A percentile compares a stretch with the other conserved stretches of the same genome.
These are phyloP conservation scores for Fusarium albosuccineum DNA, from an alignment of 2,329 filamentous ascomycete genomes.

Conservation along the genomic window DNA sequence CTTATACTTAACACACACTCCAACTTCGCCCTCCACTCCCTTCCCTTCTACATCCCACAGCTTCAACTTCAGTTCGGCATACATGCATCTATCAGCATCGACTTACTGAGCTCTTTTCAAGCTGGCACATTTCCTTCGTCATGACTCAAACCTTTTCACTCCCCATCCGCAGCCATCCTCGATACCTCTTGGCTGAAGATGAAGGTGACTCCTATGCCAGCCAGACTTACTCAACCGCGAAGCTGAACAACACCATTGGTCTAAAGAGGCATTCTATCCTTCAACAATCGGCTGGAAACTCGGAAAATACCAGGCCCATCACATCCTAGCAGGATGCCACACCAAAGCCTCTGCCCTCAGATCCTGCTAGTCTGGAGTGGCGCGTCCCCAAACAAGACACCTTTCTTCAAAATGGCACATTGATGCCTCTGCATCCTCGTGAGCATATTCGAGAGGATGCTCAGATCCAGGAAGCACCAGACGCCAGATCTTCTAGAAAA, in stretches of 20 bases:
- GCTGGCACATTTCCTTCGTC: conserved; percentile 7
- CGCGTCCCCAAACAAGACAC: conserved; percentile 27
- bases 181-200: not conserved
- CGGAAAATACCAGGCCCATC: conserved; percentile 26
- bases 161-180: conserved; percentile 29
- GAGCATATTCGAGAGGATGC: conserved; percentile 26
- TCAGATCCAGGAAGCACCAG: conserved; percentile 19
- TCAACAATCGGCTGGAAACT: conserved; percentile 7
- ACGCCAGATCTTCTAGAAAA: not conserved
- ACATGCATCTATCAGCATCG: conserved; percentile 3
- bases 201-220: not conserved
- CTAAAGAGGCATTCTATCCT: conserved; percentile 14
- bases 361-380: conserved; percentile 17
- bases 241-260: conserved; percentile 2
- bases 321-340: conserved; percentile 15
- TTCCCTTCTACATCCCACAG: not conserved
- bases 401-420: conserved; percentile 20
- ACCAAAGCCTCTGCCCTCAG: conserved; percentile 3
- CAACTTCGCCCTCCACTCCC: not conserved
- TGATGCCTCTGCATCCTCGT: conserved; percentile 6
- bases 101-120: not conserved
- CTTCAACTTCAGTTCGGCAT: not conserved
- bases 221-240: conserved; percentile 12
- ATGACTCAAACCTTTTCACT: conserved; percentile 39
- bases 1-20: no score